These are phyloP conservation scores for Aspergillus campestris DNA, from an alignment of 495 filamentous ascomycete species.

Conservation along the genomic window DNA sequence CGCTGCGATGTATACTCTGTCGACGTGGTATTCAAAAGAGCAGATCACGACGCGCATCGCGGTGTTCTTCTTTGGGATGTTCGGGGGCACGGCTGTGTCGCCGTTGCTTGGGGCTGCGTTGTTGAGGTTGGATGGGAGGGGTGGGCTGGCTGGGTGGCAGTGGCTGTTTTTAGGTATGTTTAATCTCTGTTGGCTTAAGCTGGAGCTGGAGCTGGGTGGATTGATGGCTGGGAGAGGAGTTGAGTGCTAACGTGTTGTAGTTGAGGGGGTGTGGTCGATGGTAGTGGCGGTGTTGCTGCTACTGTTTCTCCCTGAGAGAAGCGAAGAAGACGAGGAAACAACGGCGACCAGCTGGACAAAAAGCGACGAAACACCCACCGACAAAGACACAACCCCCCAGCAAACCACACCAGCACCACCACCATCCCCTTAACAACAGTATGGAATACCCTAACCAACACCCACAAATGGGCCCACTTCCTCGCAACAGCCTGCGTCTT, in stretches of 20 bases:
- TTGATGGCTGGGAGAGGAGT: neutral
- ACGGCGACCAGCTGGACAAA: neutral
- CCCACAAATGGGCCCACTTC: conserved; percentile 27
- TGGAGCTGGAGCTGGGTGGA: too few relatives aligned
- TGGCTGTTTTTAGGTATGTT: conserved; percentile 45
- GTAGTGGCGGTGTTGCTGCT: conserved; percentile 30
- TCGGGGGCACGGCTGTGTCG: conserved; percentile 38
- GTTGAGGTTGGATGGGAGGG: conserved; percentile 39
- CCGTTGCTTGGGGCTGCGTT: conserved; percentile 38
- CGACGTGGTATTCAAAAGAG: conserved; percentile 45
- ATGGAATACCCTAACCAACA: conserved; percentile 14
- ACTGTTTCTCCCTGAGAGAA: conserved; percentile 25
- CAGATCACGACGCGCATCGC: conserved; percentile 44
- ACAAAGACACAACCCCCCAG: neutral
- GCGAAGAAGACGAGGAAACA: neutral
- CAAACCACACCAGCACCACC: neutral
- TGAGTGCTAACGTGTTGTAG: conserved; percentile 8
- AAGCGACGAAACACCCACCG: neutral
- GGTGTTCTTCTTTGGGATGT: conserved; percentile 45
- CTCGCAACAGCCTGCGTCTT: conserved; percentile 27
- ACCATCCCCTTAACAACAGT: conserved; percentile 4
- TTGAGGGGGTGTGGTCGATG: conserved; percentile 43
- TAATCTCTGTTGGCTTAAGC: too few relatives aligned
- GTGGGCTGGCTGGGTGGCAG: conserved; percentile 45
- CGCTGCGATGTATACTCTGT: conserved; percentile 46